Conservation (phyloP, 2,329 filamentous ascomycete species). For the Nigrospora sphaerica region DNA sequence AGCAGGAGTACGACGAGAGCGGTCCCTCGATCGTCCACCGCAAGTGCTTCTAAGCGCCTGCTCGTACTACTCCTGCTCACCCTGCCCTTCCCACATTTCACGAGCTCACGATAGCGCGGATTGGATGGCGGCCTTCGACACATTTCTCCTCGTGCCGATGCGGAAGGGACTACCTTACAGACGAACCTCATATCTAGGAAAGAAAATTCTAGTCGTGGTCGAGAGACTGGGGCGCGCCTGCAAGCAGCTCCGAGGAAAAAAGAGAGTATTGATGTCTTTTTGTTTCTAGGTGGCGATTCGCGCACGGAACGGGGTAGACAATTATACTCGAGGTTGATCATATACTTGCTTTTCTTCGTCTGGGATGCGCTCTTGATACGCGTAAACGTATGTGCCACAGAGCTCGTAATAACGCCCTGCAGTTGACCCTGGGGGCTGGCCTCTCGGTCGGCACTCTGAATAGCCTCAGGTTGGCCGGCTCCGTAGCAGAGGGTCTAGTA, state of each 20-base stretch:
- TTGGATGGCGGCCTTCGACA: constrained; percentile 33
- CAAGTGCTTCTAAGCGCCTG: constrained; percentile 93
- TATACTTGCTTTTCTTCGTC: constrained; percentile 45
- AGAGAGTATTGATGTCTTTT: constrained; percentile 39
- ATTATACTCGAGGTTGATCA: constrained; percentile 48
- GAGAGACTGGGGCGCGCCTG: constrained; percentile 35
- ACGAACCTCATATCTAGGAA: constrained; percentile 50
- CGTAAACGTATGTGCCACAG: constrained; percentile 17
- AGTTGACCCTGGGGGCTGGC: no score
- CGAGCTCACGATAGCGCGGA: constrained; percentile 33
- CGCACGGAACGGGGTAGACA: constrained; percentile 39
- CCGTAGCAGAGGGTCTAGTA: no score
- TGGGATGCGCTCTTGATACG: constrained; percentile 19
- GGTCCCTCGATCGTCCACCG: constrained; percentile 98
- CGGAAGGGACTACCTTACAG: constrained; percentile 33
- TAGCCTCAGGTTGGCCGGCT: no score
- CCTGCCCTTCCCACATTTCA: constrained; percentile 21
- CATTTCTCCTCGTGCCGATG: constrained; percentile 32
- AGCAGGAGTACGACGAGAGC: constrained; percentile 99
- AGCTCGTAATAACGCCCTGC: no score
- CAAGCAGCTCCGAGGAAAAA: constrained; percentile 36
- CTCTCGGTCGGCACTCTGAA: no score
- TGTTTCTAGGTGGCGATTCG: constrained; percentile 43
- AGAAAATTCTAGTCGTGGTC: constrained; percentile 46
- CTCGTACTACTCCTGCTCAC: constrained; percentile 28